Evolutionary conservation across 768 basidiomycete species (phyloP), one percentile per base, ranked within the genome.

Genomic region (Leucocoprinus leucothites): DNA sequence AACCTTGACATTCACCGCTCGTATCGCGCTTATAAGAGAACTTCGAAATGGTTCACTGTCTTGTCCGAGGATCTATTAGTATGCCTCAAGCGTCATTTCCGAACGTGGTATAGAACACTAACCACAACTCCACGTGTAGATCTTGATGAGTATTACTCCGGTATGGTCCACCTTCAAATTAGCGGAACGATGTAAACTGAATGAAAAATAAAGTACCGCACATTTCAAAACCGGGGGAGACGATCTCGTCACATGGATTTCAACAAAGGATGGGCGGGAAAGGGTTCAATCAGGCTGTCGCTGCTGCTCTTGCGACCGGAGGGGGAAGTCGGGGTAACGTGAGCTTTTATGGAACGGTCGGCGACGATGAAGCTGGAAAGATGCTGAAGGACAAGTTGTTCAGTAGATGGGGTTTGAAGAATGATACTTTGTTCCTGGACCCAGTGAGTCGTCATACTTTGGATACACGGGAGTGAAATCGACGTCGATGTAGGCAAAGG

Each of bases 271-370:
- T 78, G 1, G 84, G 84, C 3, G 84, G 84, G 1, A 85, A 85
- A 63, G 84, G 84, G 31, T 83, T 80, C 8, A 86, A 86, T 64
- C 84, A 86, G 64, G 81, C 84, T 5, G 78, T 80, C 5, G 81
- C 84, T 2, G 71, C 84, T 19, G 75, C 77, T 0, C 73, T 73
- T 36, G 82, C 84, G 14, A 80, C 80, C 11, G 81, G 72, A 1
- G 51, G 51, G 22, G 51, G 42, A 11, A 21, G 21, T 44, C 42
- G 35, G 24, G 51, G 43, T 3, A 59, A 52, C 3, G 81, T 76
- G 13, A 66, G 69, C 48, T 74, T 85, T 47, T 76, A 77, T 61
- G 83, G 80, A 5, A 76, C 78, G 0, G 70, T 84, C 19, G 84
- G 84, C 7, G 62, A 70, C 25, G 84, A 86, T 59, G 82, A 46